Conservation (phyloP, 2,329 filamentous ascomycete genomes). For the Fusarium lyarnte region DNA sequence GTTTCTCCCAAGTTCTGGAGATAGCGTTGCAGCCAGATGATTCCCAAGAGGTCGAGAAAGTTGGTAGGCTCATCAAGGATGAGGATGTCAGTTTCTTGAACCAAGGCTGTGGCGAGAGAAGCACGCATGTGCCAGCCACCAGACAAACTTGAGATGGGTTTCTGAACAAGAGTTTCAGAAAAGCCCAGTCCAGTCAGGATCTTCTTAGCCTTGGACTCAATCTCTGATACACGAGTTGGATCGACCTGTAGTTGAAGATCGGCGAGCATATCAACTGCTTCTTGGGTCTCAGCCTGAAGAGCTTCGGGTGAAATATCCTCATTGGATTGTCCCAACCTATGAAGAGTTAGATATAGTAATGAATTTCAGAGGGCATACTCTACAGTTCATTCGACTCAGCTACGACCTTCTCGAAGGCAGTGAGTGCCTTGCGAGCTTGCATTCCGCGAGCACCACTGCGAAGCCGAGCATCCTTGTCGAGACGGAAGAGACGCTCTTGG, state of each 20-base stretch:
- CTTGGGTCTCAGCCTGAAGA: slow-evolving; percentile 72
- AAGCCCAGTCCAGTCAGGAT: slow-evolving; percentile 79
- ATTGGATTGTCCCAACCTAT: slow-evolving; percentile 60
- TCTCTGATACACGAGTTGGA: slow-evolving; percentile 68
- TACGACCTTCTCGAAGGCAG: slow-evolving; percentile 73
- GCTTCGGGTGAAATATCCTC: slow-evolving; percentile 65
- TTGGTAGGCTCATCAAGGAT: slow-evolving; percentile 90
- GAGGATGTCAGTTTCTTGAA: slow-evolving; percentile 79
- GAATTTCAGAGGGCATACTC: slow-evolving; percentile 21
- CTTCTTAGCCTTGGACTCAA: slow-evolving; percentile 72
- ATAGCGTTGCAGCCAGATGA: slow-evolving; percentile 85
- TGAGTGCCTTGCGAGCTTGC: slow-evolving; percentile 78
- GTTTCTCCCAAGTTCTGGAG: slow-evolving; percentile 66
- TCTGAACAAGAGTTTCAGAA: slow-evolving; percentile 67
- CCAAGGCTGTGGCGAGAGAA: slow-evolving; percentile 70
- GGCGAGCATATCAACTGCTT: slow-evolving; percentile 74
- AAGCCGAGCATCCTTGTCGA: slow-evolving; percentile 77
- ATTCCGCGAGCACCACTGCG: slow-evolving; percentile 79
- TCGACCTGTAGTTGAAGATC: slow-evolving; percentile 76
- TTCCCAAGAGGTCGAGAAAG: slow-evolving; percentile 82
- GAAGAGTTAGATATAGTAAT: not conserved
- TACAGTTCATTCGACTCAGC: slow-evolving; percentile 65
- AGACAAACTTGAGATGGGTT: slow-evolving; percentile 72
- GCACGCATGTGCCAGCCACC: slow-evolving; percentile 82
- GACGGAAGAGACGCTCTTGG: slow-evolving; percentile 70